Evolutionary conservation across 176 grass and related monocot genomes (phyloP).

Genomic region (Cenchrus fungigraminus): DNA sequence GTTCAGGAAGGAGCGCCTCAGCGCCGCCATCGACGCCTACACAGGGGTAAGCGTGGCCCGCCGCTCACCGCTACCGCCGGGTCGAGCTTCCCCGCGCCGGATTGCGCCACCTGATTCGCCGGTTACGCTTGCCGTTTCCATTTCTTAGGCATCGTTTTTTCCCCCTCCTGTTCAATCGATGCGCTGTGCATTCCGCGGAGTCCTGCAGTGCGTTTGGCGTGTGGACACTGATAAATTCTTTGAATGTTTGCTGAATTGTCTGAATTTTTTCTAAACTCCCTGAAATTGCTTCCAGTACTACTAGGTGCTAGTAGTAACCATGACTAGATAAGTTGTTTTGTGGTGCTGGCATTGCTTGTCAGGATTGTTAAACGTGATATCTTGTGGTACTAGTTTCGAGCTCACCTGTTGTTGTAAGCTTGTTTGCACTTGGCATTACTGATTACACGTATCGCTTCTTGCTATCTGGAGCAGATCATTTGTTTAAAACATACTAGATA

Average conservation of each 20-base stretch:
- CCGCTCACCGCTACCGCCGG: not conserved
- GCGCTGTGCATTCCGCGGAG: not conserved
- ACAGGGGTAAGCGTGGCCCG: conserved; percentile 52
- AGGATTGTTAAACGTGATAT: not conserved
- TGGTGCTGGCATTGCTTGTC: not conserved
- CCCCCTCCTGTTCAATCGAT: not conserved
- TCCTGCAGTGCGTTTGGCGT: not conserved
- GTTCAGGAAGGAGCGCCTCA: conserved; percentile 83
- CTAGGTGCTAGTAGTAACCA: not conserved
- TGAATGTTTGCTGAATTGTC: not conserved
- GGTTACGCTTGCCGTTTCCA: not conserved
- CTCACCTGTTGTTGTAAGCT: not conserved
- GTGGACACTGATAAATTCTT: not conserved
- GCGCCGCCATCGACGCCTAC: conserved; percentile 94
- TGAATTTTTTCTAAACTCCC: not conserved
- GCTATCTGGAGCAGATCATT: not conserved
- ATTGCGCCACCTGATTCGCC: not conserved
- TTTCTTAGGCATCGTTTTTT: not conserved
- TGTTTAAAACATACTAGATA: not conserved
- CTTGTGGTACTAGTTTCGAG: not conserved
- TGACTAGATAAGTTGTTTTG: not conserved
- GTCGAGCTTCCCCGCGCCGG: not conserved
- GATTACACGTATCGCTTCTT: not conserved
- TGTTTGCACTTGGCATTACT: conserved; percentile 10
- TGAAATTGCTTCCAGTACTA: not conserved